Percentiles rank a stretch among this genome's conserved stretches.
phyloP scores from a whole-genome alignment of 169 alveolate species.

The Cryptosporidium parvum region DNA sequence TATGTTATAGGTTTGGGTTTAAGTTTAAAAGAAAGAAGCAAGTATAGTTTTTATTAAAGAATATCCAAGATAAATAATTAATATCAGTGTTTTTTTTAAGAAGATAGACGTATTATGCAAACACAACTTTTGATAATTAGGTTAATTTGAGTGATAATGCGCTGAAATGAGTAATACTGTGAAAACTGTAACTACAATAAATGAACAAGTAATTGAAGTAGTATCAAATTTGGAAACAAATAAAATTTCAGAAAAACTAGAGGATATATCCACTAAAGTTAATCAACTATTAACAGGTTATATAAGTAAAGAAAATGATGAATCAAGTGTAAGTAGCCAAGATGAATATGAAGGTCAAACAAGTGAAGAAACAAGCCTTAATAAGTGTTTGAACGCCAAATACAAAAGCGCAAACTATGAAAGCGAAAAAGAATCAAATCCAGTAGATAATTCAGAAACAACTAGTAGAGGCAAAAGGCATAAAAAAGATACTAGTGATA shows the following conservation, averaged over 20 bases:
- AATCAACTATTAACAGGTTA: constrained; percentile 31
- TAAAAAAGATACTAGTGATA: neutral
- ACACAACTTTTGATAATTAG: neutral
- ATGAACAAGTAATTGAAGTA: neutral
- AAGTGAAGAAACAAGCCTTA: neutral
- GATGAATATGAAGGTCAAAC: constrained; percentile 1
- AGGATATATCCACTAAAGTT: neutral
- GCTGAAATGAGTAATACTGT: constrained; percentile 1
- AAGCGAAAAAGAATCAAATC: neutral
- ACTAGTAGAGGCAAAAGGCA: neutral
- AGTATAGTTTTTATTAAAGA: neutral
- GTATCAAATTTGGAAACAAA: neutral
- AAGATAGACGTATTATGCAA: neutral
- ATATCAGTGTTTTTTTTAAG: neutral
- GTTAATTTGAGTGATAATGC: neutral
- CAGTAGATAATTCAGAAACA: neutral
- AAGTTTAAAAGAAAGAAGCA: neutral
- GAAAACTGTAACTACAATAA: neutral
- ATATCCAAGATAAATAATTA: neutral
- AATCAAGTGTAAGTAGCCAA: neutral
- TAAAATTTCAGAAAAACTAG: constrained; percentile 3
- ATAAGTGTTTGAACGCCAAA: neutral
- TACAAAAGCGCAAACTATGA: neutral
- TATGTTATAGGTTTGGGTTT: neutral
- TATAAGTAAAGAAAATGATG: neutral